These are phyloP conservation scores for Boletus coccyginus DNA, from an alignment of 768 basidiomycete species.

Conservation along the genomic window DNA sequence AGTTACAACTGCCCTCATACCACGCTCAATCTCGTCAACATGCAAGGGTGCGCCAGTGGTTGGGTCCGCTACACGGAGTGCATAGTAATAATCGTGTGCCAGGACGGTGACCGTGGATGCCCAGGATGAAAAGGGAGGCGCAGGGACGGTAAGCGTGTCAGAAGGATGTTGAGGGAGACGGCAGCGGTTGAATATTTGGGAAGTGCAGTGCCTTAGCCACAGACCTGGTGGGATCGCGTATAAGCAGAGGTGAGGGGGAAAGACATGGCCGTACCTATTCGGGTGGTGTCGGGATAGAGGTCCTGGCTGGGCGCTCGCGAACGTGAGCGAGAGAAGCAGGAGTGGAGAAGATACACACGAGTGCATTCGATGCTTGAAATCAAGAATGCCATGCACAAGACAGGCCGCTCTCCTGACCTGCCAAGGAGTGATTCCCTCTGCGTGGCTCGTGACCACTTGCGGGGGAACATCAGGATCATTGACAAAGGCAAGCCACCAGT, in stretches of 20 bases:
- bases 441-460: slow-evolving; percentile 21
- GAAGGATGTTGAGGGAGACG: slow-evolving; percentile 68
- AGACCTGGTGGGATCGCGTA: slow-evolving; percentile 37
- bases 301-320: slow-evolving; percentile 50
- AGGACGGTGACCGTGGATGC: slow-evolving; percentile 62
- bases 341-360: slow-evolving; percentile 43
- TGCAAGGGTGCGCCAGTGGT: slow-evolving; percentile 30
- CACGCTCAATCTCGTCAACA: slow-evolving; percentile 42
- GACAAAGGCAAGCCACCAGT: slow-evolving; percentile 91
- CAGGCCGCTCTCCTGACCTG: slow-evolving; percentile 85
- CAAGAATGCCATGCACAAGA: slow-evolving; percentile 67
- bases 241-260: background rate
- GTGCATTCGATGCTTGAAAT: slow-evolving; percentile 66
- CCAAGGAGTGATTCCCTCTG: slow-evolving; percentile 63
- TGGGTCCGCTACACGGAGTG: slow-evolving; percentile 56
- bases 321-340: slow-evolving; percentile 5
- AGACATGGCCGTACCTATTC: slow-evolving; percentile 50
- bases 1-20: slow-evolving; percentile 42
- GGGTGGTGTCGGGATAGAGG: slow-evolving; percentile 65
- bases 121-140: slow-evolving; percentile 38
- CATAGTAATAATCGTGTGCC: slow-evolving; percentile 76
- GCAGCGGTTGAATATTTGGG: slow-evolving; percentile 71
- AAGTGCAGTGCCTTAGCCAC: slow-evolving; percentile 59
- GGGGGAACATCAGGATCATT: slow-evolving; percentile 68
- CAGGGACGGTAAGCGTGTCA: slow-evolving; percentile 55